These are phyloP conservation scores for Nigrospora osmanthi DNA, from an alignment of 2,329 filamentous ascomycete species.

Conservation along the genomic window DNA sequence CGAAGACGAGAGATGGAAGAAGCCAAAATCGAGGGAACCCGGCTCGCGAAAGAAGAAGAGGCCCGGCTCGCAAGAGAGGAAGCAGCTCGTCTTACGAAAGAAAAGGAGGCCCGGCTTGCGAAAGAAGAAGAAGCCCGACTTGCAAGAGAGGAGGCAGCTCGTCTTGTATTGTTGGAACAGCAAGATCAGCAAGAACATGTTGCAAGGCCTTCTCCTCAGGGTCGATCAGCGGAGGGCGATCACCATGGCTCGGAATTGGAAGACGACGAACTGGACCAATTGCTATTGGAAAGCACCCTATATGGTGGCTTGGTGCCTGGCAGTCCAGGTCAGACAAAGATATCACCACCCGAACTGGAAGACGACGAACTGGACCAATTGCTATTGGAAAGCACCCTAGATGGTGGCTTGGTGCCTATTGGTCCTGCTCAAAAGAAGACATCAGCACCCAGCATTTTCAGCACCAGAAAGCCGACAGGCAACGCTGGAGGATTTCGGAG, in stretches of 20 bases:
- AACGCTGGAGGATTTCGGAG: background rate
- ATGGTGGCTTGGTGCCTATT: background rate
- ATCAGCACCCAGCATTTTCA: background rate
- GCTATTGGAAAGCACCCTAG: background rate
- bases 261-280: conserved; percentile 1
- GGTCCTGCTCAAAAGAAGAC: background rate
- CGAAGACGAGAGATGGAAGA: conserved; percentile 7
- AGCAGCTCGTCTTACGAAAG: background rate
- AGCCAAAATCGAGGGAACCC: conserved; percentile 1
- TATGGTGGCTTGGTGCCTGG: background rate
- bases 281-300: background rate
- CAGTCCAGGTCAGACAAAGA: background rate
- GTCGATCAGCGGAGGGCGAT: background rate
- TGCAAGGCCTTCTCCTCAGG: background rate
- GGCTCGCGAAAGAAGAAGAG: background rate
- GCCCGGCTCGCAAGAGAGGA: background rate
- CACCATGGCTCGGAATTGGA: background rate
- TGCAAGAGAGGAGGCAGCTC: too few species aligned
- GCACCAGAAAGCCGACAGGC: conserved; percentile 1
- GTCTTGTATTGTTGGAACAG: too few species aligned
- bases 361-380: background rate
- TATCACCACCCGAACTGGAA: background rate
- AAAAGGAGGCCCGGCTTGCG: background rate
- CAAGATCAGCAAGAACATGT: too few species aligned
- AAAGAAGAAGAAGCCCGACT: background rate